Conservation (phyloP, 1,284 basidiomycete genomes). For the Hypsizygus ulmarius region DNA sequence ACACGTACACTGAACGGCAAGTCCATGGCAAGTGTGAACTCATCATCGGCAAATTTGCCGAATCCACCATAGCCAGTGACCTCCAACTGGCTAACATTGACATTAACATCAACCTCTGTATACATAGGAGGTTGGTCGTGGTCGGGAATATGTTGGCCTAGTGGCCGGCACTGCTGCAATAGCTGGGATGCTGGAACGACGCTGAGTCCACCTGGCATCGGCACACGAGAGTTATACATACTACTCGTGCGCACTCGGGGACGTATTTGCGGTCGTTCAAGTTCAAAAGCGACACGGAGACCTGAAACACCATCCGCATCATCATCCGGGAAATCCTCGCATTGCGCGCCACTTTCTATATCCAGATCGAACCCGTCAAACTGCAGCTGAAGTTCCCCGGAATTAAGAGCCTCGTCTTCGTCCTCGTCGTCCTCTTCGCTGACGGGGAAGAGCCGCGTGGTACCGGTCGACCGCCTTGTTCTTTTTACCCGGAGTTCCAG, state of each 20-base stretch:
- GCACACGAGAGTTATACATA: conserved; percentile 25
- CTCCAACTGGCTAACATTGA: conserved; percentile 20
- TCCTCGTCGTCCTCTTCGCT: conserved; percentile 47
- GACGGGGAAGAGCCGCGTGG: conserved; percentile 41
- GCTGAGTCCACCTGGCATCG: conserved; percentile 3
- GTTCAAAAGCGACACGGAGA: conserved; percentile 20
- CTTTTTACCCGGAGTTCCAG: conserved; percentile 17
- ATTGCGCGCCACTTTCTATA: conserved; percentile 21
- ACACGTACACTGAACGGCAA: conserved; percentile 22
- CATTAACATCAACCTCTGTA: conserved; percentile 22
- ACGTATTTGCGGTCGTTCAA: conserved; percentile 23
- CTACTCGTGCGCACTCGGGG: conserved; percentile 30
- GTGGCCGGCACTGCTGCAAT: conserved; percentile 11
- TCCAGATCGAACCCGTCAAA: conserved; percentile 28
- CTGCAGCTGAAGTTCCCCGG: conserved; percentile 25
- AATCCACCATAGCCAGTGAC: conserved; percentile 19
- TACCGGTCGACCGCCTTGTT: conserved; percentile 16
- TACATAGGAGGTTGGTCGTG: conserved; percentile 22
- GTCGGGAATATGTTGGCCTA: conserved; percentile 11
- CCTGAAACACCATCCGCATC: conserved; percentile 12
- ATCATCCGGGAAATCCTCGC: conserved; percentile 15
- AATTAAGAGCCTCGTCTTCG: conserved; percentile 19
- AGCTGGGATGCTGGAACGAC: conserved; percentile 1
- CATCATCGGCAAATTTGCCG: conserved; percentile 20
- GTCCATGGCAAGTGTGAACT: conserved; percentile 37